Evolutionary conservation across 306 rosid genomes (phyloP), one percentile per base, ranked within the genome.

Genomic region (Parietaria judaica): DNA sequence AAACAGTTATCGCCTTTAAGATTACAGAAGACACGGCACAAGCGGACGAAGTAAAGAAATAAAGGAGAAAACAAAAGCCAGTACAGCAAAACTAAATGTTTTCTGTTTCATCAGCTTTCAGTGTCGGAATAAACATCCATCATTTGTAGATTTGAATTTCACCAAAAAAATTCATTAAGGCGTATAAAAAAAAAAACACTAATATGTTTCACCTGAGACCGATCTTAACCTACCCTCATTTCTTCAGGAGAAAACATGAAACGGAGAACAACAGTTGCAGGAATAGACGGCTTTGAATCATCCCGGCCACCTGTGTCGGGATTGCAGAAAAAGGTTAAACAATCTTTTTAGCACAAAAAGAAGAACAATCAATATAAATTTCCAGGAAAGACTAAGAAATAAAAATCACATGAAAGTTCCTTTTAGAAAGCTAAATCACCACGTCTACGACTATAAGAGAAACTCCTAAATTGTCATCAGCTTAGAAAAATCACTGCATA

Each of bases 221-320:
- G 43, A 37, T 56, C 14, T 66, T 56, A 51, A 68, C 68, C 39
- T 66, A 86, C 99, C 86, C 94, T 82, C 81, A 92, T 80, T 76
- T 92, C 97, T 62, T 88, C 87, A 58, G 80, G 90, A 66, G 84
- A 55, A 74, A 92, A 92, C 99, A 92, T 88, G 70, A 68, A 73
- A 36, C 94, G 86, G 54, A 92, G 95, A 81, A 92, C 67, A 65
- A 86, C 78, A 14, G 94, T 88, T 14, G 95, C 78, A 71, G 96
- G 94, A 78, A 92, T 82, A 51, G 77, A 80, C 70, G 86, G 51
- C 78, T 88, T 86, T 45, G 81, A 74, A 82, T 92, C 94, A 62
- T 92, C 99, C 50, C 85, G 95, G 39, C 99, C 99, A 68, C 88
- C 99, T 92, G 76, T n/a, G 39, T 52, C 67, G 74, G 62, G 6